Evolutionary conservation across 2,329 filamentous ascomycete species (phyloP), one percentile per base, ranked within the genome.

Genomic region (Xylaria hypoxylon): DNA sequence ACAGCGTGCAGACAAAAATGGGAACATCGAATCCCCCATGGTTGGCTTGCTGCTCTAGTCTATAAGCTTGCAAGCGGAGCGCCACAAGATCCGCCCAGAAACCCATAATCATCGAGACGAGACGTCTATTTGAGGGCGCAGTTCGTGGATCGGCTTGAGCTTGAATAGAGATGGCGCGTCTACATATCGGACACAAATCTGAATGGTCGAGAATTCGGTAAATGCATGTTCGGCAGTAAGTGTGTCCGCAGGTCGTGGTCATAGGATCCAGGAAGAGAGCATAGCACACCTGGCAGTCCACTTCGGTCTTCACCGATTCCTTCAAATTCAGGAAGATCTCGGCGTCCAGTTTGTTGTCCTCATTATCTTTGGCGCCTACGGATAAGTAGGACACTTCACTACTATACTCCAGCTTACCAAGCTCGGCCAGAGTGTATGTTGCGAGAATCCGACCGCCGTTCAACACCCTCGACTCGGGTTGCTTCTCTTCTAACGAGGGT

Each of bases 211-310:
- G 83, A 6, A 92, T 88, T 51, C 91, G 88, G 62, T 89, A 87
- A 24, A 97, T 83, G 76, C 94, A 97, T 65, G 87, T 86, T 22
- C 92, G 89, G 77, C 94, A 97, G 74, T 96, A 95, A 0, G 93
- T 97, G 77, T 97, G 94, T 1, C 94, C 94, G 73, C 94, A 97
- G 1, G 87, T 85, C 0, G 93, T 96, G 0, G 94, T 97, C 58
- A 94, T 82, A 0, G 94, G 93, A 68, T 97, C 92, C 67, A 93
- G 82, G 77, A 95, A 91, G 24, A 96, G 79, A 45, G 89, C 87
- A 77, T 95, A 96, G 79, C 94, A 97, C 65, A 97, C 89, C 73
- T 96, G 92, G 71, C 94, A 97, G 74, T 97, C 93, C 74, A 96
- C 82, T 76, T 97, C 93, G 17, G 84, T 82, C 67, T 89, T 87